Percentiles rank a stretch among this genome's conserved stretches.
phyloP scores from a whole-genome alignment of 306 rosid species.

The Parietaria judaica region DNA sequence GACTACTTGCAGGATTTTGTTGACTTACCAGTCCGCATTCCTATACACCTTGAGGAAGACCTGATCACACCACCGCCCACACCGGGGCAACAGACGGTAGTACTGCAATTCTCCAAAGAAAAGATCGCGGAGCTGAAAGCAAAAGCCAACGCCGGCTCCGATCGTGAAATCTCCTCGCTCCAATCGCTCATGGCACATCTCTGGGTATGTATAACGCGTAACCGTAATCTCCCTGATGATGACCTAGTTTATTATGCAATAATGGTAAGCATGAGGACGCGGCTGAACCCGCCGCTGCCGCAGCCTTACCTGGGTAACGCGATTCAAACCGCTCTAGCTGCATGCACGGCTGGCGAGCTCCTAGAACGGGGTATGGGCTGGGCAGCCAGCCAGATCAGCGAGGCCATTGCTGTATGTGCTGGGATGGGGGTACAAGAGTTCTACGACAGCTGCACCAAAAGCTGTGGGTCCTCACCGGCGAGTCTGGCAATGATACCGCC shows the following conservation, averaged over 20 bases:
- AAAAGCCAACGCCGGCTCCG: slow-evolving; percentile 29
- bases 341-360: slow-evolving; percentile 27
- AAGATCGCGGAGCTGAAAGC: slow-evolving; percentile 26
- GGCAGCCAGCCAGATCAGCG: slow-evolving; percentile 31
- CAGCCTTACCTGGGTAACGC: slow-evolving; percentile 30
- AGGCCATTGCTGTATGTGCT: slow-evolving; percentile 7
- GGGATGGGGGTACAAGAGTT: slow-evolving; percentile 8
- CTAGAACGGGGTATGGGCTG: slow-evolving; percentile 22
- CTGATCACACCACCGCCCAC: background rate
- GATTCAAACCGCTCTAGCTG: background rate
- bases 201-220: slow-evolving; percentile 27
- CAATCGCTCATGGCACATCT: slow-evolving; percentile 32
- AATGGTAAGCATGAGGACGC: slow-evolving; percentile 23
- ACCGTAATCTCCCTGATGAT: slow-evolving; percentile 1
- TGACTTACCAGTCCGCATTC: slow-evolving; percentile 5
- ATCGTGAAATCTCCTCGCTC: slow-evolving; percentile 9
- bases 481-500: slow-evolving; percentile 32
- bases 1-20: background rate
- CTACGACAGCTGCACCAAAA: background rate
- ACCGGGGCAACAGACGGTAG: background rate
- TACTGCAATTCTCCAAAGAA: slow-evolving; percentile 23
- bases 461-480: background rate
- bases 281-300: slow-evolving; percentile 12
- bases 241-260: background rate
- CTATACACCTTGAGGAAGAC: background rate